phyloP scores from a whole-genome alignment of 495 filamentous ascomycete species.

The Neurospora sublineolata region DNA sequence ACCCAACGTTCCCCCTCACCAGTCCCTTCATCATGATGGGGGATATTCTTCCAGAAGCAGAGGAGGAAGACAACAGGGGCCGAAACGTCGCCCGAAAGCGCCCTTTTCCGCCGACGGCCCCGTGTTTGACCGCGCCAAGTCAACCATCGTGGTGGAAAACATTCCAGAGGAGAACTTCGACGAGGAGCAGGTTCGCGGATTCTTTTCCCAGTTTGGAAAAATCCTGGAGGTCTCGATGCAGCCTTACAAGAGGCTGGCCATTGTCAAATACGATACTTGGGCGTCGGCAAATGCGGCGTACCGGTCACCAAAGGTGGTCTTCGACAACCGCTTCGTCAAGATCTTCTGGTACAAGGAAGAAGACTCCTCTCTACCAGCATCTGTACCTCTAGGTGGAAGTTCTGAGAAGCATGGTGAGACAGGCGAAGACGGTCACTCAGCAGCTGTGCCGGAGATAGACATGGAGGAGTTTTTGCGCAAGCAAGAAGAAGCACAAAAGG shows the following conservation, averaged over 20 bases:
- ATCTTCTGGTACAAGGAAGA: constrained; percentile 86
- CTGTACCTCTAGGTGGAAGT: constrained; percentile 6
- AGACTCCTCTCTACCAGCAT: constrained; percentile 11
- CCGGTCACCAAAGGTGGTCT: constrained; percentile 85
- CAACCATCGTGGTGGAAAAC: constrained; percentile 79
- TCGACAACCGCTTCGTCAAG: constrained; percentile 95
- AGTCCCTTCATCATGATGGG: not conserved
- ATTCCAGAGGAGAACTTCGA: constrained; percentile 81
- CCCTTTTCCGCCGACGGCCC: constrained; percentile 67
- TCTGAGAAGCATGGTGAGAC: constrained; percentile 5
- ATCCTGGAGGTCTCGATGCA: constrained; percentile 66
- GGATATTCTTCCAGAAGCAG: constrained; percentile 2
- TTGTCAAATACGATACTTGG: constrained; percentile 70
- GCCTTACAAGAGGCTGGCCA: constrained; percentile 62
- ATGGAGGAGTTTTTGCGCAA: constrained; percentile 64
- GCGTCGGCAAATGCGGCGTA: constrained; percentile 69
- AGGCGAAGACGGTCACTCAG: constrained; percentile 12
- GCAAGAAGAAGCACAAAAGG: constrained; percentile 69
- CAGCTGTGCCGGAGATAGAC: constrained; percentile 51
- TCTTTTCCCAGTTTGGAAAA: constrained; percentile 77
- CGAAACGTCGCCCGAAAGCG: constrained; percentile 32
- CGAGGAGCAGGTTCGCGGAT: constrained; percentile 61
- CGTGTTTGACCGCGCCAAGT: constrained; percentile 60
- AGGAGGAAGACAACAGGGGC: constrained; percentile 12
- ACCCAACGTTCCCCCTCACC: not conserved